Percentiles rank a stretch among this genome's conserved stretches.
phyloP scores from a whole-genome alignment of 805 yeast genomes.

The Wickerhamiella cacticola region DNA sequence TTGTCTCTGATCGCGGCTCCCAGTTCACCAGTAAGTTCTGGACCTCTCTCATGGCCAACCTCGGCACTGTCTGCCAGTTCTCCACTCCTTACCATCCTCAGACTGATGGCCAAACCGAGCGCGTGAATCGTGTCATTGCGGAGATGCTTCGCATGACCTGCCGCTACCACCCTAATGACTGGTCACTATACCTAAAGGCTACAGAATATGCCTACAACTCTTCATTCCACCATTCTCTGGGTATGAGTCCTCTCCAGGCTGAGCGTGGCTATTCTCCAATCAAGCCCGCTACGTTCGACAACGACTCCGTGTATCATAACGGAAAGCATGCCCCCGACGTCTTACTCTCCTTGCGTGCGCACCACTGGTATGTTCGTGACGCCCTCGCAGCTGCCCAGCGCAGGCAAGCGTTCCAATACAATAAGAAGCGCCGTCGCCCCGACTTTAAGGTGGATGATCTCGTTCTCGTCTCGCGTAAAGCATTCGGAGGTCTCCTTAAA shows the following conservation, averaged over 20 bases:
- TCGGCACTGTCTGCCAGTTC: not conserved
- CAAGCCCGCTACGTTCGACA: not conserved
- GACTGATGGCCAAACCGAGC: not conserved
- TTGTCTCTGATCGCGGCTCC: not conserved
- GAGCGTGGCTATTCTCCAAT: not conserved
- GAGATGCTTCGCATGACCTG: not conserved
- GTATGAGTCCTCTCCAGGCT: not conserved
- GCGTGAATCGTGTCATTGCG: not conserved
- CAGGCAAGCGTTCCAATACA: not conserved
- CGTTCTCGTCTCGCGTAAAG: slow-evolving; percentile 1
- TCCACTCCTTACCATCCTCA: not conserved
- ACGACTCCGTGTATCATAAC: not conserved
- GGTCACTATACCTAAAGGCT: not conserved
- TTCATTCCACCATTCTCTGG: not conserved
- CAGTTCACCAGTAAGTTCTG: not conserved
- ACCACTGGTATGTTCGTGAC: not conserved
- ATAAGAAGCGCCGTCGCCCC: not conserved
- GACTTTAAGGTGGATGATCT: slow-evolving; percentile 1
- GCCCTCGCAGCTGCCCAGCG: not conserved
- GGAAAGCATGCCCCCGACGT: not conserved
- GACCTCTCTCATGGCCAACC: not conserved
- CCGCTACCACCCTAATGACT: not conserved
- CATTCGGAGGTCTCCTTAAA: not conserved
- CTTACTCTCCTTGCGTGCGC: not conserved
- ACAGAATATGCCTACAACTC: slow-evolving; percentile 8